Base-by-base conservation (phyloP, 2,329 filamentous ascomycete species). In the Calonectria pseudoreteaudii region DNA sequence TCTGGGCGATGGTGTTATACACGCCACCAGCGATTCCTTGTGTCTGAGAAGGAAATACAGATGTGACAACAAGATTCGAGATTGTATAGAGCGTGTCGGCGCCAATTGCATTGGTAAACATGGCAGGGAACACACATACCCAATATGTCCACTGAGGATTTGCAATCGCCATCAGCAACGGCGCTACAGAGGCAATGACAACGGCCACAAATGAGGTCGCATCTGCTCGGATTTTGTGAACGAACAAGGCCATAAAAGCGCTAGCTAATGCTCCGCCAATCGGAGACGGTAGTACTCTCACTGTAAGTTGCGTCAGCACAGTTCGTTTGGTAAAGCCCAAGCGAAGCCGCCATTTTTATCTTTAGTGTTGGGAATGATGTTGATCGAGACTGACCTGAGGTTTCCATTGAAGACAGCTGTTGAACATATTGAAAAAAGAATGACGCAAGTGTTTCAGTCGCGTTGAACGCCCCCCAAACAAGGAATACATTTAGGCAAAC, bases 11-110 rank as follows among this genome's bases (percentile, higher is more conserved):
- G 0, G 89, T 90, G 73, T 90, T 90, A 81, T 91, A 91, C 0
- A 92, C 89, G 0, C 88, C 89, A 0, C 90, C 90, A 0, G 89
- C 90, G 0, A 92, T 83, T 0, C 87, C 88, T 73, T 91, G 90
- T 1, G 85, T 90, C n/a, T 88, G 80, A 8, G 85, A 81, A 0
- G 88, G 87, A 75, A 91, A 91, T 4, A 84, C 85, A 28, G 88
- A 85, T 4, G 86, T 85, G 14, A 91, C 86, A 18, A 90, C 82
- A n/a, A 91, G 83, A 58, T 88, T 83, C 4, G 85, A 87, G 4
- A 91, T 85, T 0, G 88, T 90, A 78, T 90, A 91, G 10, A 91
- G 82, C 0, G 89, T 83, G 69, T 88, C 85, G 16, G 75, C 81
- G 14, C 81, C 83, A 16, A 87, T 77, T 0, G 85, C 85, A 7